Percentiles rank a stretch among this genome's conserved stretches.
These are phyloP conservation scores for Casuarina equisetifolia DNA, from an alignment of 306 rosid genomes.

Conservation along the genomic window DNA sequence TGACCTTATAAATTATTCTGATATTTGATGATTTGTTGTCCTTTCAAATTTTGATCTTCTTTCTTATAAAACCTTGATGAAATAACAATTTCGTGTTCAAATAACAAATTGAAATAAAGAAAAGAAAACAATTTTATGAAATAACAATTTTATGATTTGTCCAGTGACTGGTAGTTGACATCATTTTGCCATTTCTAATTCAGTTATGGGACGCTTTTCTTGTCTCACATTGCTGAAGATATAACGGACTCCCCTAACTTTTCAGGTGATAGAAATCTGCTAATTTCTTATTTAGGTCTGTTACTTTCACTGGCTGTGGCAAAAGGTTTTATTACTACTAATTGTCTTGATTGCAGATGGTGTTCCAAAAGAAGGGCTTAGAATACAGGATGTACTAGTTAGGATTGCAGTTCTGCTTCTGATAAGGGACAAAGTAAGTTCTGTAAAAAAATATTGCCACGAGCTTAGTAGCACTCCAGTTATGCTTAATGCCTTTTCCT, in stretches of 20 bases:
- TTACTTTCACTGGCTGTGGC: constrained; percentile 17
- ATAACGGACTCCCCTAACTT: constrained; percentile 73
- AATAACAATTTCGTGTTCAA: too few relatives aligned
- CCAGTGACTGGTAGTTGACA: constrained; percentile 23
- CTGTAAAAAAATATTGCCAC: not conserved
- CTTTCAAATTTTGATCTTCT: too few relatives aligned
- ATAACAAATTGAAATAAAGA: not conserved
- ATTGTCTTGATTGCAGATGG: constrained; percentile 65
- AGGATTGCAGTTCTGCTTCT: constrained; percentile 77
- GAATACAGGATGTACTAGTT: constrained; percentile 86
- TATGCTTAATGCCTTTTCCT: not conserved
- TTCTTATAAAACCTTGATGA: too few relatives aligned
- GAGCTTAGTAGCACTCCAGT: not conserved
- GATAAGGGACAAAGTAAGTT: constrained; percentile 81
- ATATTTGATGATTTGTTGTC: too few relatives aligned
- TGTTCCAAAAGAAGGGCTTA: constrained; percentile 97
- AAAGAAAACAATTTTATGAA: not conserved
- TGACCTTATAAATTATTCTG: too few relatives aligned
- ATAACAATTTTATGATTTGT: not conserved
- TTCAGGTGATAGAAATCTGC: constrained; percentile 61
- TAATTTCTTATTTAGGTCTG: constrained; percentile 7
- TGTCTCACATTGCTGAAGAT: constrained; percentile 84
- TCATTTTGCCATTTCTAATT: constrained; percentile 7
- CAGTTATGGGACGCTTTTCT: constrained; percentile 88
- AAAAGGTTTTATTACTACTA: constrained; percentile 19